Percentiles rank a stretch among this genome's conserved stretches.
These are phyloP conservation scores for Penicillium soppii DNA, from an alignment of 495 filamentous ascomycete species.

Conservation along the genomic window DNA sequence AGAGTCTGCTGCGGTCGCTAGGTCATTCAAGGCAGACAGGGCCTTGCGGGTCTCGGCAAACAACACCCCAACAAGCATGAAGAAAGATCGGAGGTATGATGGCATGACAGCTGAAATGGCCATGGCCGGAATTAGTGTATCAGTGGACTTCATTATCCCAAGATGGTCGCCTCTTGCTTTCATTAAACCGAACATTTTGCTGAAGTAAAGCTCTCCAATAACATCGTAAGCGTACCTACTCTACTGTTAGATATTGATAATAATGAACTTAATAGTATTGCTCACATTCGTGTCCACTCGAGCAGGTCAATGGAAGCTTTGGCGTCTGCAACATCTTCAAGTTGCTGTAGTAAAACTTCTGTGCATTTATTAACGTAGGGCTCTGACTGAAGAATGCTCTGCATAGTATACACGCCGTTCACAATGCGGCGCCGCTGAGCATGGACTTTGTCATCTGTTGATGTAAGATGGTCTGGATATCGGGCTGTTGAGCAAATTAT, in stretches of 20 bases:
- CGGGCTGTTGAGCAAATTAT: conserved; percentile 5
- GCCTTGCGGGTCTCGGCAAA: conserved; percentile 11
- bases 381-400: conserved; percentile 30
- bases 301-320: conserved; percentile 21
- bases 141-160: conserved; percentile 17
- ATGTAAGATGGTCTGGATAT: conserved; percentile 19
- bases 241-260: conserved; percentile 2
- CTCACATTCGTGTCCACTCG: conserved; percentile 17
- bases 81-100: conserved; percentile 14
- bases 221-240: conserved; percentile 36
- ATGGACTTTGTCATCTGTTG: conserved; percentile 25
- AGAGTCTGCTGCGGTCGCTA: conserved; percentile 14
- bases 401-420: conserved; percentile 30
- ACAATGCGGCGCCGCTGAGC: conserved; percentile 29
- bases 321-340: conserved; percentile 22
- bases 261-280: not conserved
- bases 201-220: conserved; percentile 38
- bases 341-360: conserved; percentile 18
- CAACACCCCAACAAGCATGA: conserved; percentile 17
- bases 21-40: conserved; percentile 10
- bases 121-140: conserved; percentile 26
- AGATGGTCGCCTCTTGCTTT: conserved; percentile 13
- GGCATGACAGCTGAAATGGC: conserved; percentile 24
- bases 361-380: conserved; percentile 26
- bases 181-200: conserved; percentile 38